These are phyloP conservation scores for Populus trichocarpa DNA, from an alignment of 441 rosid genomes.

Conservation along the genomic window DNA sequence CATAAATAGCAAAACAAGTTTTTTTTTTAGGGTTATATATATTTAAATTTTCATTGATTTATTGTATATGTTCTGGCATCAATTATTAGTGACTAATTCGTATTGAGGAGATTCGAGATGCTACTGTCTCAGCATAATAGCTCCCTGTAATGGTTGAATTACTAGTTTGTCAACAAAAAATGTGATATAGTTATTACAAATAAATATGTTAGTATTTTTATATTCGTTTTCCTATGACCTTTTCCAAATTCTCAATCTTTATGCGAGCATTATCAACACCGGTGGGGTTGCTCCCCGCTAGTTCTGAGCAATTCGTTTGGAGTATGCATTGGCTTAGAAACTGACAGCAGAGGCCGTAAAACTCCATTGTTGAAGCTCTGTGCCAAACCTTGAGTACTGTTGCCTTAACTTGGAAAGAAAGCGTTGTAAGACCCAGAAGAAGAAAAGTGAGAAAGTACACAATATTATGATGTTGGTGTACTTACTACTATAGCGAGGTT, in stretches of 20 bases:
- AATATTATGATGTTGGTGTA: constrained; percentile 15
- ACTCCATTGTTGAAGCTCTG: neutral
- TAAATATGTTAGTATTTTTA: too few relatives aligned
- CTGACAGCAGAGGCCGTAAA: neutral
- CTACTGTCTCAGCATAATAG: neutral
- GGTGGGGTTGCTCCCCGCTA: neutral
- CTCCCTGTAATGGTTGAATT: neutral
- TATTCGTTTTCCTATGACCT: neutral
- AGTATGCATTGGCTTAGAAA: neutral
- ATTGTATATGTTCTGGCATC: too few relatives aligned
- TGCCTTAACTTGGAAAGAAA: constrained; percentile 46
- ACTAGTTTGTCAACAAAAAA: neutral
- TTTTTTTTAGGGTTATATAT: too few relatives aligned
- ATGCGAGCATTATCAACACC: neutral
- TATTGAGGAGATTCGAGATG: too few relatives aligned
- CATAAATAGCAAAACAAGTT: too few relatives aligned
- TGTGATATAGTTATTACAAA: neutral
- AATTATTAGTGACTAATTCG: too few relatives aligned
- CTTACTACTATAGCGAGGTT: constrained; percentile 11
- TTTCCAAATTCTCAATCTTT: neutral
- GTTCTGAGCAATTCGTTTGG: neutral
- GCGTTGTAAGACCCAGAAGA: constrained; percentile 21
- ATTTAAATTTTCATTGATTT: too few relatives aligned
- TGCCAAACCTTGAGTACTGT: neutral
- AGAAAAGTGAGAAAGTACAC: constrained; percentile 17